Evolutionary conservation across 192 early-diverging fungal species (phyloP), one percentile per base, ranked within the genome.

Genomic region (Coemansia sp.): DNA sequence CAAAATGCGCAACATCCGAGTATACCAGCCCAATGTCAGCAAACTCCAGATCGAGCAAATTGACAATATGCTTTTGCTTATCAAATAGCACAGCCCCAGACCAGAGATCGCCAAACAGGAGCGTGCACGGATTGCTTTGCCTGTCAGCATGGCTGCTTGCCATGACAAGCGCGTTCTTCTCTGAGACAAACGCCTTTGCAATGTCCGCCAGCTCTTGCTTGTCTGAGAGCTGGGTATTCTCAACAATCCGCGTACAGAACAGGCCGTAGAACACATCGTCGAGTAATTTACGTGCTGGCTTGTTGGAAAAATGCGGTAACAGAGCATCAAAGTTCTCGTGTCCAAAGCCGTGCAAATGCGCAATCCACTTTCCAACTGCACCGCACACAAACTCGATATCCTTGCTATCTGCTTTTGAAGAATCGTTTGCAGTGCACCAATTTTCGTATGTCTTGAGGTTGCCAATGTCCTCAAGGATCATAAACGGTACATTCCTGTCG

Each of bases 41-140:
- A 67, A 73, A 73, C 65, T 78, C 76, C 22, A 72, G 65, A 45
- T 78, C 71, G 0, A 78, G 59, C 11, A 78, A 1, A n/a, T 69
- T 69, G 42, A 78, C 54, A 9, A 52, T 18, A 9, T 40, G 46
- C 32, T 41, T 41, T 11, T 36, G 16, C 6, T 18, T 41, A 41
- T 78, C 64, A 37, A 70, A 66, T 40, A 78, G 61, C 11, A 73
- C 41, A 0, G 71, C 68, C 12, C 71, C 71, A 1, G 71, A 63
- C 71, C 76, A 78, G 26, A 78, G 61, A 21, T 78, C 71, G 40
- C 76, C 76, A 70, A 78, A 78, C 57, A 69, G 37, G 41, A 78
- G 56, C 60, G 63, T 62, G 19, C 58, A 55, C 37, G 19, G 67
- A 16, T 42, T 47, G 8, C 3, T 45, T 13, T 43, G 10, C 21